phyloP scores from a whole-genome alignment of 2,329 filamentous ascomycete species.

The Shiraia sp. region DNA sequence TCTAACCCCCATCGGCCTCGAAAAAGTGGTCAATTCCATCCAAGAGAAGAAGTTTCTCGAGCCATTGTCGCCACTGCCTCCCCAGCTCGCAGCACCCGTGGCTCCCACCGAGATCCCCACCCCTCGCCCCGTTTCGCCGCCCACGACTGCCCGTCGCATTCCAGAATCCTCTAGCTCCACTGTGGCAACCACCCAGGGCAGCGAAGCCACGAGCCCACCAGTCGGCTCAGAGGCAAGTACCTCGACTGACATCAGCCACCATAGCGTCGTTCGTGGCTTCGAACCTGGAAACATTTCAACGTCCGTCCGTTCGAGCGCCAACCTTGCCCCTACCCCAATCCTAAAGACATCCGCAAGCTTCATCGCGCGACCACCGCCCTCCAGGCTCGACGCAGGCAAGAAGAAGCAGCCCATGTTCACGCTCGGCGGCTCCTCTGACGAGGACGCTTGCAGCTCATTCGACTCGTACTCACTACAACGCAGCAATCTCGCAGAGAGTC shows the following conservation, averaged over 20 bases:
- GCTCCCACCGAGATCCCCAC: conserved; percentile 29
- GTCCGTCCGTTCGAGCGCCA: conserved; percentile 65
- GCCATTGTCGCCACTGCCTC: conserved; percentile 56
- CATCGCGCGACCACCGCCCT: conserved; percentile 28
- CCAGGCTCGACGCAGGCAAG: conserved; percentile 53
- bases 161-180: conserved; percentile 65
- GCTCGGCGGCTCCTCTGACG: conserved; percentile 80
- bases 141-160: conserved; percentile 52
- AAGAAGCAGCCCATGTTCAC: conserved; percentile 72
- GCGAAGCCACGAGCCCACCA: conserved; percentile 46
- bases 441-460: conserved; percentile 79
- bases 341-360: conserved; percentile 56
- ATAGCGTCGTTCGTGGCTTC: conserved; percentile 84
- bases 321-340: conserved; percentile 62
- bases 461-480: conserved; percentile 58
- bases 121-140: conserved; percentile 48
- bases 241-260: conserved; percentile 62
- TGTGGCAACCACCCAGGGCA: conserved; percentile 50
- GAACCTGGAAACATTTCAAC: conserved; percentile 74
- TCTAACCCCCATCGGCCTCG: conserved; percentile 88
- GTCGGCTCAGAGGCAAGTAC: conserved; percentile 65
- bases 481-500: conserved; percentile 59
- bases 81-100: conserved; percentile 39
- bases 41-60: conserved; percentile 77
- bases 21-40: conserved; percentile 92